Percentiles rank a stretch among this genome's conserved stretches.
Evolutionary conservation across 2,329 filamentous ascomycete species (phyloP).

Genomic region (Tetracladium maxilliforme): DNA sequence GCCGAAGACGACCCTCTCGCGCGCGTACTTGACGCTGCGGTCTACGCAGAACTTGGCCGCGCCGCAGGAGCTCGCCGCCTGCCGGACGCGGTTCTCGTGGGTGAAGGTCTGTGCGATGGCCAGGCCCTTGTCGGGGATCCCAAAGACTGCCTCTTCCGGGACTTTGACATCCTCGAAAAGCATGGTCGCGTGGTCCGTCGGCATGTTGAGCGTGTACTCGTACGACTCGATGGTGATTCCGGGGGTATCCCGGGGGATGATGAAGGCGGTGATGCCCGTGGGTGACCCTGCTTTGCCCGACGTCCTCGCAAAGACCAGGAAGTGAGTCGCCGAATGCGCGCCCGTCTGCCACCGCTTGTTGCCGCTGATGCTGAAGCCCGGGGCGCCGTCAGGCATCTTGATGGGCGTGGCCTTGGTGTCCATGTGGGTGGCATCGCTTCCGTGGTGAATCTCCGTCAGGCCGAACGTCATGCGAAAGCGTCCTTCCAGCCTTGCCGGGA

Average conservation of each 20-base stretch:
- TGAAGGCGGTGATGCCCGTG: constrained; percentile 44
- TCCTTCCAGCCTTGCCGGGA: constrained; percentile 33
- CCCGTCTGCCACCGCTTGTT: constrained; percentile 53
- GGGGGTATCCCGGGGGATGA: constrained; percentile 34
- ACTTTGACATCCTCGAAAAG: constrained; percentile 41
- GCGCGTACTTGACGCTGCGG: constrained; percentile 38
- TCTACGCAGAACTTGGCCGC: constrained; percentile 45
- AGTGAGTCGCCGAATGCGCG: constrained; percentile 45
- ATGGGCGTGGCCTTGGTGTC: constrained; percentile 32
- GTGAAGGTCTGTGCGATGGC: constrained; percentile 50
- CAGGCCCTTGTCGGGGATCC: constrained; percentile 35
- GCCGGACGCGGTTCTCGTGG: constrained; percentile 50
- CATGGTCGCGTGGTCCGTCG: constrained; percentile 48
- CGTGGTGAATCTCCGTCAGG: constrained; percentile 45
- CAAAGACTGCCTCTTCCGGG: constrained; percentile 30
- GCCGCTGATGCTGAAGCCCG: constrained; percentile 38
- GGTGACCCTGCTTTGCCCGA: constrained; percentile 33
- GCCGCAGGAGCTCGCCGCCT: constrained; percentile 44
- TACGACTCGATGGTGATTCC: constrained; percentile 40
- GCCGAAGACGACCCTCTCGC: constrained; percentile 36
- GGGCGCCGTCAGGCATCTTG: constrained; percentile 21
- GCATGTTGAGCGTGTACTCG: constrained; percentile 54
- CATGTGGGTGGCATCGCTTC: constrained; percentile 49
- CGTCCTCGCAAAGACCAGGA: constrained; percentile 45
- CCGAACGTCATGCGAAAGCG: constrained; percentile 44